A percentile compares a stretch with the other conserved stretches of the same genome.
Conservation (phyloP, 176 grass and related monocot genomes). For the Lolium multiflorum region DNA sequence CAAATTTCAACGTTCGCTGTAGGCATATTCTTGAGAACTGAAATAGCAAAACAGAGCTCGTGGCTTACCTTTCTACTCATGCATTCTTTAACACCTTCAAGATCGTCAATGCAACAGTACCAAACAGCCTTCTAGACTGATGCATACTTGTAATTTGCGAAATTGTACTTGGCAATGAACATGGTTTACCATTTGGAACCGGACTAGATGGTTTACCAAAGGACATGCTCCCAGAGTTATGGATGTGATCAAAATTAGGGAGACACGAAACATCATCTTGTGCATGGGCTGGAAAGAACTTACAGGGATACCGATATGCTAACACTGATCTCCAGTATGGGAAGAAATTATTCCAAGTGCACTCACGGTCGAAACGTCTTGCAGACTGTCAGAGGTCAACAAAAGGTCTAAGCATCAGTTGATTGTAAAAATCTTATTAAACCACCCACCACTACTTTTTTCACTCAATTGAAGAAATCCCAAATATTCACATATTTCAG, state of each 20-base stretch:
- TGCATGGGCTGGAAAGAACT: background rate
- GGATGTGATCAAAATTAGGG: background rate
- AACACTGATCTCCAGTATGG: constrained; percentile 33
- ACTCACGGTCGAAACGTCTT: background rate
- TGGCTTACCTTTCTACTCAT: background rate
- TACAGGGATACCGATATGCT: background rate
- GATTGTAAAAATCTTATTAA: background rate
- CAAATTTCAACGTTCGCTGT: background rate
- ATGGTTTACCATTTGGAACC: background rate
- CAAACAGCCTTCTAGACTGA: constrained; percentile 12
- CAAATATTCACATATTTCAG: background rate
- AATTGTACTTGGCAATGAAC: background rate
- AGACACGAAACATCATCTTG: background rate
- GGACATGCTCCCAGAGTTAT: background rate
- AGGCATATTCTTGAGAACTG: background rate
- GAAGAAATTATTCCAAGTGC: constrained; percentile 12
- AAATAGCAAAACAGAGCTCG: background rate
- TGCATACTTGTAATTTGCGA: background rate
- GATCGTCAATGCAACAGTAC: background rate
- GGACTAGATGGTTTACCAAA: background rate
- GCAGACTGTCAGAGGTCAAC: background rate
- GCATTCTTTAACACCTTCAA: constrained; percentile 25
- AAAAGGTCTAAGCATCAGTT: background rate
- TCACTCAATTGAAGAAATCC: background rate
- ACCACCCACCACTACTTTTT: background rate